Conservation (phyloP, 202 grass and related monocot genomes). For the Setaria viridis region DNA sequence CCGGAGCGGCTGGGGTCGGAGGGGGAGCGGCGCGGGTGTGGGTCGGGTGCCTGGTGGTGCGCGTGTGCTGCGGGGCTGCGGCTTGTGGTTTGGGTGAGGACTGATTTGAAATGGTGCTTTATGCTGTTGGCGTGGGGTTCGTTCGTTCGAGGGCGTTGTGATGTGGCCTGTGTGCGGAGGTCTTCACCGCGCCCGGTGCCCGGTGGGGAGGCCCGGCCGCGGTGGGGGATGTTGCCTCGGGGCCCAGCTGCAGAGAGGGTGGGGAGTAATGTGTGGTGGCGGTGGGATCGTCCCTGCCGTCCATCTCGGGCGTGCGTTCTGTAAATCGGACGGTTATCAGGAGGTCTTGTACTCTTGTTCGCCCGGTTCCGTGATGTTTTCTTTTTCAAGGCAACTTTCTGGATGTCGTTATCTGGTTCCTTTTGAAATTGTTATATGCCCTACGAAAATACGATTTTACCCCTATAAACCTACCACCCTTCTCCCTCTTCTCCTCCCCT, state of each 20-base stretch:
- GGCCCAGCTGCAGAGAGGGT: background rate
- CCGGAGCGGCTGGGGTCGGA: background rate
- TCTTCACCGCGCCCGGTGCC: background rate
- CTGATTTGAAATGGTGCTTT: slow-evolving; percentile 50
- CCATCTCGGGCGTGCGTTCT: background rate
- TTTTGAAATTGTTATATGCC: no score
- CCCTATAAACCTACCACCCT: no score
- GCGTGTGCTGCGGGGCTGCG: no score
- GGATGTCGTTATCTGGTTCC: background rate
- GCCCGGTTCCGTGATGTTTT: background rate
- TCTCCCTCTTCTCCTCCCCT: no score
- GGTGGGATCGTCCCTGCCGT: background rate
- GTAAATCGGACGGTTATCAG: background rate
- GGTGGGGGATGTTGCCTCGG: background rate
- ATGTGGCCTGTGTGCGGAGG: no score
- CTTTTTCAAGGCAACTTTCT: background rate
- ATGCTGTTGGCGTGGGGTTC: background rate
- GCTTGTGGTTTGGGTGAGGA: background rate
- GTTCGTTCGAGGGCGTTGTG: background rate
- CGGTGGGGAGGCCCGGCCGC: background rate
- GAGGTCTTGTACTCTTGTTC: no score
- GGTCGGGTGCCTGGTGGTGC: background rate
- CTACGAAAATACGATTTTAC: no score
- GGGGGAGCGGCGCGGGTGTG: no score
- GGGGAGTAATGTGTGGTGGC: background rate